These are phyloP conservation scores for Myxozyma melibiosi DNA, from an alignment of 805 yeast genomes.

Conservation along the genomic window DNA sequence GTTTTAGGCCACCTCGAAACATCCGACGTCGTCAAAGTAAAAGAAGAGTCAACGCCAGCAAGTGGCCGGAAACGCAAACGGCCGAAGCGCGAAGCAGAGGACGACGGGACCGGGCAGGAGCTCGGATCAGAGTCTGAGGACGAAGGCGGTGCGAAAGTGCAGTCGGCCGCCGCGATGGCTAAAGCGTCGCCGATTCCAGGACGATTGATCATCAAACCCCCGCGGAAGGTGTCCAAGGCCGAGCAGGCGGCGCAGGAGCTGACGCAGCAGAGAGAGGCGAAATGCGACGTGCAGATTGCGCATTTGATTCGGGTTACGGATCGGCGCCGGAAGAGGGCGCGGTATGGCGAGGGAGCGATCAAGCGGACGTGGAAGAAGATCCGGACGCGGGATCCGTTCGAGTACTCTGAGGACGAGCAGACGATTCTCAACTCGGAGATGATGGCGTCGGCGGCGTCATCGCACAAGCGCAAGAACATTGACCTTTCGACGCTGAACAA, in stretches of 20 bases:
- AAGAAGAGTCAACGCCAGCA: constrained; percentile 1
- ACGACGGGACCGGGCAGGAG: neutral
- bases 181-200: constrained; percentile 7
- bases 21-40: neutral
- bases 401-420: constrained; percentile 42
- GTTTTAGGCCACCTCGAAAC: constrained; percentile 16
- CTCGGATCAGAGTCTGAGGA: constrained; percentile 17
- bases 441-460: constrained; percentile 33
- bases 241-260: constrained; percentile 28
- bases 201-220: constrained; percentile 9
- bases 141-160: constrained; percentile 1
- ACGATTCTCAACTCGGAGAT: constrained; percentile 28
- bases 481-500: constrained; percentile 22
- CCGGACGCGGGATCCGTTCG: constrained; percentile 41
- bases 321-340: constrained; percentile 33
- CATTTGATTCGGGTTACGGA: constrained; percentile 32
- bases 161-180: neutral
- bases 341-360: constrained; percentile 37
- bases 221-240: constrained; percentile 9
- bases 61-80: constrained; percentile 9
- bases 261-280: constrained; percentile 15
- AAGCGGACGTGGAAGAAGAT: constrained; percentile 39
- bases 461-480: constrained; percentile 30
- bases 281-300: constrained; percentile 35
- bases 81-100: constrained; percentile 5